These are phyloP conservation scores for Trichoderma orchidacearum DNA, from an alignment of 495 filamentous ascomycete species.

Conservation along the genomic window DNA sequence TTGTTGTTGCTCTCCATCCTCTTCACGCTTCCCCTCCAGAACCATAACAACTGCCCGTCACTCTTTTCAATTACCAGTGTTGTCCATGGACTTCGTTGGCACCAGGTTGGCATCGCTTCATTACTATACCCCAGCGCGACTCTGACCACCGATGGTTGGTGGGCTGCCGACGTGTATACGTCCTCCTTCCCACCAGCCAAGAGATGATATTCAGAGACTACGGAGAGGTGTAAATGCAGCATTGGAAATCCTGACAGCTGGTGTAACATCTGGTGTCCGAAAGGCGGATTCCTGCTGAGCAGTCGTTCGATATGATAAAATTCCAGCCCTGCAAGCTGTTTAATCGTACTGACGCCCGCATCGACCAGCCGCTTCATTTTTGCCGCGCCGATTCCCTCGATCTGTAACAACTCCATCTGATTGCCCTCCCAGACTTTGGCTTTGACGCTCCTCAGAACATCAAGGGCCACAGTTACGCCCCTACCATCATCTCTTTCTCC, in stretches of 20 bases:
- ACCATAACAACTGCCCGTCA: constrained; percentile 61
- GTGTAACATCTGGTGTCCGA: constrained; percentile 55
- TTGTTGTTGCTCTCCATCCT: constrained; percentile 43
- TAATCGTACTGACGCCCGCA: constrained; percentile 56
- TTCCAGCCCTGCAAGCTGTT: constrained; percentile 54
- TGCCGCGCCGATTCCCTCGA: constrained; percentile 68
- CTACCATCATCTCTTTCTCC: constrained; percentile 60
- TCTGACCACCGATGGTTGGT: constrained; percentile 30
- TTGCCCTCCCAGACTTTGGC: constrained; percentile 81
- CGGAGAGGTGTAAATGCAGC: constrained; percentile 37
- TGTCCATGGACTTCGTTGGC: constrained; percentile 46
- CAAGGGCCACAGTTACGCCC: constrained; percentile 54
- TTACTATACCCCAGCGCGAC: constrained; percentile 62
- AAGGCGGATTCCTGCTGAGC: constrained; percentile 70
- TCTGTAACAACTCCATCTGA: constrained; percentile 72
- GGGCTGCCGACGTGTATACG: constrained; percentile 20
- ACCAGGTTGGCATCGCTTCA: constrained; percentile 44
- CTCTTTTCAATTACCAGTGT: constrained; percentile 68
- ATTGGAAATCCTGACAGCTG: constrained; percentile 61
- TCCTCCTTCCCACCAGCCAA: constrained; percentile 3
- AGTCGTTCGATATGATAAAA: constrained; percentile 61
- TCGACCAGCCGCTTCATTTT: constrained; percentile 63
- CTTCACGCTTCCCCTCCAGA: constrained; percentile 58
- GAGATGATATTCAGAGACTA: constrained; percentile 5
- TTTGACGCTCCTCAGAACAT: constrained; percentile 63